Evolutionary conservation across 257 asterid genomes (phyloP).

Genomic region (Salvia splendens): DNA sequence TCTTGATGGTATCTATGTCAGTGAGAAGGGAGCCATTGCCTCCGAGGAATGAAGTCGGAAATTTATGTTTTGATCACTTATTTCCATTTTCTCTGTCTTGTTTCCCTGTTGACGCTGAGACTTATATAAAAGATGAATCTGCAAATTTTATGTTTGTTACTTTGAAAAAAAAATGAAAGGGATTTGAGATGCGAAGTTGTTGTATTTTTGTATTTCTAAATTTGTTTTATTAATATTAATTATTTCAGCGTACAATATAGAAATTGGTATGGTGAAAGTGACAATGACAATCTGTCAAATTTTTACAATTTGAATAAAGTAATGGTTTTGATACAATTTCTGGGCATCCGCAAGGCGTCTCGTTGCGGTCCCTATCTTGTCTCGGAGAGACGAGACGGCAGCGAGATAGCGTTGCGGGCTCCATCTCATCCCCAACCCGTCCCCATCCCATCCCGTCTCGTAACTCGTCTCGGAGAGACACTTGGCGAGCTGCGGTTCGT

Average conservation of each 20-base stretch:
- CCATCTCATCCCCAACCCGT: too few species aligned
- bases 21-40: slow-evolving; percentile 73
- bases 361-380: too few species aligned
- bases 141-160: slow-evolving; percentile 33
- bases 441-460: too few species aligned
- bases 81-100: not conserved
- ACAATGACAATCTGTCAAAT: slow-evolving; percentile 35
- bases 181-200: slow-evolving; percentile 28
- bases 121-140: slow-evolving; percentile 23
- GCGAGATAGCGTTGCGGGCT: too few species aligned
- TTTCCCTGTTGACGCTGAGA: slow-evolving; percentile 27
- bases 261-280: slow-evolving; percentile 29
- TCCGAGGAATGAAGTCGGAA: slow-evolving; percentile 48
- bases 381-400: too few species aligned
- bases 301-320: not conserved
- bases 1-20: slow-evolving; percentile 82
- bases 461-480: too few species aligned
- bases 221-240: slow-evolving; percentile 3
- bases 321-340: not conserved
- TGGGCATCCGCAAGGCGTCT: too few species aligned
- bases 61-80: slow-evolving; percentile 22
- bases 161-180: slow-evolving; percentile 17
- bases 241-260: slow-evolving; percentile 18
- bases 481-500: too few species aligned
- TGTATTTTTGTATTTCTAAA: slow-evolving; percentile 18